Conservation (phyloP, 1,284 basidiomycete genomes). For the Athelia psychrophila region DNA sequence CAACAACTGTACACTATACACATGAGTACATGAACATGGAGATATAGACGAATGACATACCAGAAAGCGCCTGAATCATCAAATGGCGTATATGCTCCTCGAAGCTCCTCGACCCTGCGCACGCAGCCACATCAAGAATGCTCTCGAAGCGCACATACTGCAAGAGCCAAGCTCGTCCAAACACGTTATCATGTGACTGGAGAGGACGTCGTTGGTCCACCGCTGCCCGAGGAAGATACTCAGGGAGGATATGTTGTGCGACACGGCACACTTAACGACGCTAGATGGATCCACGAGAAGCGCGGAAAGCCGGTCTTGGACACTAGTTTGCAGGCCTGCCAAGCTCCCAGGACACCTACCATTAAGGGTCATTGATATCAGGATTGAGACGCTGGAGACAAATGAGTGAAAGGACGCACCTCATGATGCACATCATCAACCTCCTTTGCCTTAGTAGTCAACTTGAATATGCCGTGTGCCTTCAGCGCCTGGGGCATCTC, state of each 20-base stretch:
- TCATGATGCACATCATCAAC: constrained; percentile 76
- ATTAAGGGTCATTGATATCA: too few species aligned
- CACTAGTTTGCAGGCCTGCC: constrained; percentile 81
- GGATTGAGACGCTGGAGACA: constrained; percentile 9
- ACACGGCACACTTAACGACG: constrained; percentile 73
- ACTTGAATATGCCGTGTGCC: constrained; percentile 66
- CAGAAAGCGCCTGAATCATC: constrained; percentile 90
- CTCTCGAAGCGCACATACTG: constrained; percentile 90
- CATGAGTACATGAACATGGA: constrained; percentile 6
- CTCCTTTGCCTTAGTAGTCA: constrained; percentile 63
- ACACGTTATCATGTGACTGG: constrained; percentile 99
- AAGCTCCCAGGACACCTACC: constrained; percentile 83
- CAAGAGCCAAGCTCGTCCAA: constrained; percentile 92
- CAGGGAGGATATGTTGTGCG: constrained; percentile 63
- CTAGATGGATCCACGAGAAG: constrained; percentile 75
- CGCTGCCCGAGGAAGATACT: constrained; percentile 93
- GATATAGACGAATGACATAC: constrained; percentile 38
- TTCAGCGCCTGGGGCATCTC: constrained; percentile 92
- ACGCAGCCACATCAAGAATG: constrained; percentile 88
- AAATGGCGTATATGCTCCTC: constrained; percentile 92
- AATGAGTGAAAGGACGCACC: constrained; percentile 40
- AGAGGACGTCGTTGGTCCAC: constrained; percentile 90
- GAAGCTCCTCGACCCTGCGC: constrained; percentile 84
- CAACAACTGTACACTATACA: constrained; percentile 76
- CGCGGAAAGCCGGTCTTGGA: constrained; percentile 86